These are phyloP conservation scores for Hypoxylon sp. DNA, from an alignment of 2,329 filamentous ascomycete genomes.

Conservation along the genomic window DNA sequence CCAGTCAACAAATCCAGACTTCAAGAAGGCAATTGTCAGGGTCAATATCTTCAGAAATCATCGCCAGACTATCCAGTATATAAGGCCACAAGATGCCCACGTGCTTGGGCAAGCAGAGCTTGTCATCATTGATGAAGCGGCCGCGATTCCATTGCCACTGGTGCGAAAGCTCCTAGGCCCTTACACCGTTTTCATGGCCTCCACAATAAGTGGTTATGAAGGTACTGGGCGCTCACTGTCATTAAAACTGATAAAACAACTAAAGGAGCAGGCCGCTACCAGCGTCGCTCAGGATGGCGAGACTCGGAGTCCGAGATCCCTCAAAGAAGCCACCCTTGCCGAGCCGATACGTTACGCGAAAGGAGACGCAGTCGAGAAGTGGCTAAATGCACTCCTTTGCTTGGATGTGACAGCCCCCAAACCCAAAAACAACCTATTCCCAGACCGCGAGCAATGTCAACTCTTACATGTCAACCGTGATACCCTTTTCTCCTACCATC, in stretches of 20 bases:
- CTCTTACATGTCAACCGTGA: constrained; percentile 95
- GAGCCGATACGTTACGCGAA: constrained; percentile 96
- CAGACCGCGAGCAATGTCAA: constrained; percentile 91
- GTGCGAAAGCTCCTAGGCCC: constrained; percentile 96
- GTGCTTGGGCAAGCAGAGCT: constrained; percentile 95
- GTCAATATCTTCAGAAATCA: constrained; percentile 97
- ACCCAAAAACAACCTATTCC: constrained; percentile 79
- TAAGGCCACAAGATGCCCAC: constrained; percentile 95
- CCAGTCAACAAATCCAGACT: constrained; percentile 97
- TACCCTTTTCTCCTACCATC: constrained; percentile 97
- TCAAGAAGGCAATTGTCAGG: constrained; percentile 98
- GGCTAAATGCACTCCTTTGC: constrained; percentile 94
- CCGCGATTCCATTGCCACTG: constrained; percentile 92
- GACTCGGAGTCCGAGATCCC: constrained; percentile 76
- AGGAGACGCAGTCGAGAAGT: constrained; percentile 92
- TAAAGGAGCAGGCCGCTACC: constrained; percentile 78
- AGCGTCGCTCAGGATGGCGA: constrained; percentile 70
- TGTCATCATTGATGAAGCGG: constrained; percentile 96
- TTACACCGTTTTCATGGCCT: constrained; percentile 99
- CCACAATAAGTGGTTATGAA: constrained; percentile 98
- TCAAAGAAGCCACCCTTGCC: constrained; percentile 91
- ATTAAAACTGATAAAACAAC: constrained; percentile 95
- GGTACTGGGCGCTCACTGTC: constrained; percentile 95
- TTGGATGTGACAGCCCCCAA: constrained; percentile 91
- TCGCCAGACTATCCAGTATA: constrained; percentile 98